Base-by-base conservation (phyloP, 495 filamentous ascomycete genomes). In the Xylaria bambusicola region DNA sequence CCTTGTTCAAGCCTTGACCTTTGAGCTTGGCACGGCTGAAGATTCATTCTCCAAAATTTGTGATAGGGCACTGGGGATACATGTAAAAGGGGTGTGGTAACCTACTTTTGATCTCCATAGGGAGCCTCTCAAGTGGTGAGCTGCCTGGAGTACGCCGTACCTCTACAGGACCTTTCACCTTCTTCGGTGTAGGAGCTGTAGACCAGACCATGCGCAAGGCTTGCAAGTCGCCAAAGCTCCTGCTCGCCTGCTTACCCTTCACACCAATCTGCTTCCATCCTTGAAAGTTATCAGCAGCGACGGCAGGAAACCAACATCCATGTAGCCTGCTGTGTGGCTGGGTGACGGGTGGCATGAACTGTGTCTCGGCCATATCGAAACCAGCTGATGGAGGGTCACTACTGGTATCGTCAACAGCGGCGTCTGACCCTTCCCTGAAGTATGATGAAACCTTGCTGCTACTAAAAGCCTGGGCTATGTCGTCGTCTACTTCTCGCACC, bases 241-340 rank as follows among this genome's bases (percentile, higher is more conserved):
- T 86, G 75, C 87, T 91, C 26, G 86, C 77, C 62, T 82, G 80
- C 65, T 81, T 85, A 10, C 87, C 87, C 49, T 80, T 80, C 35
- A 88, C 74, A 36, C 80, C 79, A 63, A 90, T 87, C 66, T 84
- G 80, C 74, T 88, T 91, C 88, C 87, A 90, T 42, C 86, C 87
- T 59, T 82, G 73, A 62, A 89, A 90, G 59, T 82, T 80, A 62
- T 88, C 85, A 65, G 87, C 88, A 49, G 68, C 68, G 66, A 71
- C 66, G n/a, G 68, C 68, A 6, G 86, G 88, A 64, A 86, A 87
- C 75, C 86, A 88, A 66, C 85, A 89, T 48, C 78, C 80, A 35
- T 80, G 80, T 3, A 84, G 71, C 50, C 62, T 75, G 63, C 77
- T 79, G 56, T 73, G 50, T 18, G 77, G 79, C 23, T 77, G 61